Evolutionary conservation across 352 stramenopile genomes (phyloP).

Genomic region (Phytophthora pluvialis): DNA sequence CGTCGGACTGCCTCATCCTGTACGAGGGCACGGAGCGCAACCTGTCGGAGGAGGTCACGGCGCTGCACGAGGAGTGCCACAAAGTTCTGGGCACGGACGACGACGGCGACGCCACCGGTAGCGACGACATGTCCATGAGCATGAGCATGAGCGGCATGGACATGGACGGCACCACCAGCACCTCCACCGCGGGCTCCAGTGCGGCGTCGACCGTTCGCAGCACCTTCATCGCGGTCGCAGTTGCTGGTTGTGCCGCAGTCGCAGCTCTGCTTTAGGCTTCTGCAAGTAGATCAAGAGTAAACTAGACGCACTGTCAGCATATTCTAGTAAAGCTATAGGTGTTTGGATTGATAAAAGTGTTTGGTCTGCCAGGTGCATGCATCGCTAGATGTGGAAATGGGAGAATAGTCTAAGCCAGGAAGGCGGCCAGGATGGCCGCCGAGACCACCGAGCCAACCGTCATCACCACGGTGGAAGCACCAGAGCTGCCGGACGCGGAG

Average conservation of each 20-base stretch:
- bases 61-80: slow-evolving; percentile 58
- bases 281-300: slow-evolving; percentile 2
- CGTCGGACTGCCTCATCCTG: slow-evolving; percentile 48
- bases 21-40: slow-evolving; percentile 52
- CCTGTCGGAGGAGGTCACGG: slow-evolving; percentile 44
- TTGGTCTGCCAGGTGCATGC: neutral
- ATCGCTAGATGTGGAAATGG: neutral
- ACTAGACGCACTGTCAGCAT: neutral
- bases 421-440: slow-evolving; percentile 17
- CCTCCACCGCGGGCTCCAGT: slow-evolving; percentile 21
- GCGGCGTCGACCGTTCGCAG: slow-evolving; percentile 16
- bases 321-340: slow-evolving; percentile 5
- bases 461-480: slow-evolving; percentile 23
- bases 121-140: slow-evolving; percentile 37
- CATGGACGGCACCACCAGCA: slow-evolving; percentile 26
- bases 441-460: slow-evolving; percentile 22
- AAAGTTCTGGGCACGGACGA: slow-evolving; percentile 28
- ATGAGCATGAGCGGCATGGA: slow-evolving; percentile 35
- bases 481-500: slow-evolving; percentile 13
- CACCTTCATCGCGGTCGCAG: slow-evolving; percentile 7
- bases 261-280: slow-evolving; percentile 18
- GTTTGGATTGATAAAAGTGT: slow-evolving; percentile 14
- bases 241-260: slow-evolving; percentile 13
- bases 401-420: slow-evolving; percentile 28
- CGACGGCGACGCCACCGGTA: slow-evolving; percentile 27